Evolutionary conservation across 768 basidiomycete species (phyloP), one percentile per base, ranked within the genome.

Genomic region (Auricularia sp.): DNA sequence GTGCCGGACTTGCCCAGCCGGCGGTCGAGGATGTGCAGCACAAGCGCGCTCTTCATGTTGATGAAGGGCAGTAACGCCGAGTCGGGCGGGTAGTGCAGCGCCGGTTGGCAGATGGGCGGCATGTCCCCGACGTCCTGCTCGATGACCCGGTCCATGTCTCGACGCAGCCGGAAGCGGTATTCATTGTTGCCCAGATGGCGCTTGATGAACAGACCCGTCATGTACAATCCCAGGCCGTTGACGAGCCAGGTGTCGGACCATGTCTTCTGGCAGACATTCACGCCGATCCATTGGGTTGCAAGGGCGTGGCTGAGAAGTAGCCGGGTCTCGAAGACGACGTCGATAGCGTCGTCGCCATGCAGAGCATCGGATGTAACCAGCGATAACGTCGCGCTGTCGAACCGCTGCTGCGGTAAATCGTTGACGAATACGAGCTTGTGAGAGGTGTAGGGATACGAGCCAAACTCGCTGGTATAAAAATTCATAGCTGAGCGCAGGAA

Each of bases 231-330:
- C 58, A 99, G 78, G 1, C 95, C 97, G 70, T 96, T 93, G 64
- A 95, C 87, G n/a, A 99, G 84, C 97, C 97, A 99, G 33, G 87
- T 84, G 74, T 99, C 97, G 12, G 93, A 89, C 84, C 91, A 92
- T 35, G 87, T 83, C 77, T 93, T 93, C 62, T 89, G 94, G 64
- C 93, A 87, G 70, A 99, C 93, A 74, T 98, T 96, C 75, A 99
- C 86, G 34, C 97, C 95, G 64, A 91, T 81, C 97, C 97, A 99
- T 75, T 99, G 97, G 67, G 87, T 91, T 7, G 94, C 95, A 39
- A 98, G 81, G 4, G 92, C 88, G 72, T 98, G 92, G 34, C 87
- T 82, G 60, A 99, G 81, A 36, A 85, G 81, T 64, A 94, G 93
- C 14, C 96, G 82, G 1, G 93, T 89, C 72, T 97, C 93, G 69